A percentile compares a stretch with the other conserved stretches of the same genome.
Conservation (phyloP, 345 rosid species). For the sweet orange (Citrus sinensis) region DVS_A1.0 CM039163.1:5161001-5161500, state of each 20-base stretch:
- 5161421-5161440: conserved; percentile 17
- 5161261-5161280: background rate
- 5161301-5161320: conserved; percentile 11
- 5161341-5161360: background rate
- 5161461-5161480: background rate
- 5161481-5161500: no score
- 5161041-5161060: no score
- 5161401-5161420: conserved; percentile 19
- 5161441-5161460: conserved; percentile 18
- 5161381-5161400: conserved; percentile 16
- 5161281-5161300: conserved; percentile 16
- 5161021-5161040: no score
- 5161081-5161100: no score
- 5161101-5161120: no score
- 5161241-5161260: background rate
- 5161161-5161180: no score
- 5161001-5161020: no score
- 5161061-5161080: no score
- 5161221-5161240: background rate
- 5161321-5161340: background rate
- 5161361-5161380: conserved; percentile 1
- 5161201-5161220: background rate
- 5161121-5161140: no score
- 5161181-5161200: no score
- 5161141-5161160: no score